Evolutionary conservation across 2,329 filamentous ascomycete species (phyloP), one percentile per base, ranked within the genome.

Genomic region (Aspergillus luchuensis): DNA sequence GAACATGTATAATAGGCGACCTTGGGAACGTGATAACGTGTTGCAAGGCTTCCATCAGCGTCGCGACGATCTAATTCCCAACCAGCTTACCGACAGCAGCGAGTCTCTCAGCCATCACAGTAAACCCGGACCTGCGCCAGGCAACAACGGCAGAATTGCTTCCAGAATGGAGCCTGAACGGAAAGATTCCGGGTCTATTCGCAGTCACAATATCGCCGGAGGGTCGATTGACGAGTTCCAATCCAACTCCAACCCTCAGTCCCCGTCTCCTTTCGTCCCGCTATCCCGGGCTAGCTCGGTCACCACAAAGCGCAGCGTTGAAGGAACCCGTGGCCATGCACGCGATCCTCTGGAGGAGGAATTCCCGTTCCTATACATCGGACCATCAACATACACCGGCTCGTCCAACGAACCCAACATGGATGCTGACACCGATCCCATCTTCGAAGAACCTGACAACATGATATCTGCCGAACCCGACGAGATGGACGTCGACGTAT

Each of bases 291-390:
- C 69, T 50, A 71, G 68, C 57, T 70, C 71, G 54, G 69, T 69
- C 56, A 69, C 68, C 25, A 74, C 75, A 50, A 71, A 76, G 66
- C 71, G 73, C 65, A 77, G 76, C 58, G 66, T 74, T 38, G 77
- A 79, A 53, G 82, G 82, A 23, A 87, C 76, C 13, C 73, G 86
- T 71, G 84, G 86, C 21, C 84, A 90, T 61, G 87, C 86, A 1
- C 86, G 87, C 62, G 85, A 91, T 66, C 83, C 85, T 0, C 76
- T 87, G 7, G 85, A 88, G 62, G 87, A 88, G 63, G 86, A 88
- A 54, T 85, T 87, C 1, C 80, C 89, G 0, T 90, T 89, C 72
- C 84, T 97, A 8, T 88, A 89, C 59, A 92, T 97, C 65, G 92
- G 92, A 15, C 86, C 87, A 8, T 81, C 79, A 25, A 79, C 75